These are phyloP conservation scores for Lasiosphaeriaceae sp. DNA, from an alignment of 495 filamentous ascomycete genomes.

Conservation along the genomic window DNA sequence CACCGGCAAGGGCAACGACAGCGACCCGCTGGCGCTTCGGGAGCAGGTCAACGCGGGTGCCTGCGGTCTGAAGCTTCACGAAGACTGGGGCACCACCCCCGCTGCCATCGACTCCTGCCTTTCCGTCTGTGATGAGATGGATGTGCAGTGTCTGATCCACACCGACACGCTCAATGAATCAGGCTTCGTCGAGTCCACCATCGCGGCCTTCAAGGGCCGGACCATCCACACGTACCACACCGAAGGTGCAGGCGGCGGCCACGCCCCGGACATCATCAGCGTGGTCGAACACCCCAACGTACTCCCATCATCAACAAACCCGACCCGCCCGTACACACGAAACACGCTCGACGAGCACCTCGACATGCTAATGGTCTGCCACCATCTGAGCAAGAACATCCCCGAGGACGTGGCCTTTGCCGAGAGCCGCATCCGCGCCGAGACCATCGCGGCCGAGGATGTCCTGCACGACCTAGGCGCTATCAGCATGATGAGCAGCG, in stretches of 20 bases:
- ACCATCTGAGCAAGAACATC: constrained; percentile 87
- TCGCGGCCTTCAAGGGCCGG: constrained; percentile 79
- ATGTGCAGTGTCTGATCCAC: constrained; percentile 94
- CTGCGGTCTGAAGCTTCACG: constrained; percentile 90
- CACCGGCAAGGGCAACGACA: constrained; percentile 96
- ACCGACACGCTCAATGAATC: constrained; percentile 98
- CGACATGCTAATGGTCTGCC: constrained; percentile 99
- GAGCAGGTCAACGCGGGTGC: constrained; percentile 84
- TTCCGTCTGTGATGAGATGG: constrained; percentile 79
- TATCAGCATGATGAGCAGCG: constrained; percentile 96
- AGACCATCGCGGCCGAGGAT: constrained; percentile 97
- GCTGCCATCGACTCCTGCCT: constrained; percentile 91
- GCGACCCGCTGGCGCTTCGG: constrained; percentile 61
- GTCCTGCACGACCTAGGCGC: constrained; percentile 94
- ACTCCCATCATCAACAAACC: constrained; percentile 87
- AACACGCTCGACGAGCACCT: constrained; percentile 98
- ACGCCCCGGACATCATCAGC: constrained; percentile 94
- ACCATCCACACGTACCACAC: constrained; percentile 99
- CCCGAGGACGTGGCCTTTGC: constrained; percentile 96
- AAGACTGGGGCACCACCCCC: constrained; percentile 95
- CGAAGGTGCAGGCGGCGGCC: constrained; percentile 92
- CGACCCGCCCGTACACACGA: constrained; percentile 83
- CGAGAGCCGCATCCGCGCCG: constrained; percentile 88
- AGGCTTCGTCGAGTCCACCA: constrained; percentile 92
- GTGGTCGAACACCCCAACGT: constrained; percentile 93